Percentiles rank a stretch among this genome's conserved stretches.
These are phyloP conservation scores for Pelargonium myrrhifolium DNA, from an alignment of 441 rosid species.

Conservation along the genomic window DNA sequence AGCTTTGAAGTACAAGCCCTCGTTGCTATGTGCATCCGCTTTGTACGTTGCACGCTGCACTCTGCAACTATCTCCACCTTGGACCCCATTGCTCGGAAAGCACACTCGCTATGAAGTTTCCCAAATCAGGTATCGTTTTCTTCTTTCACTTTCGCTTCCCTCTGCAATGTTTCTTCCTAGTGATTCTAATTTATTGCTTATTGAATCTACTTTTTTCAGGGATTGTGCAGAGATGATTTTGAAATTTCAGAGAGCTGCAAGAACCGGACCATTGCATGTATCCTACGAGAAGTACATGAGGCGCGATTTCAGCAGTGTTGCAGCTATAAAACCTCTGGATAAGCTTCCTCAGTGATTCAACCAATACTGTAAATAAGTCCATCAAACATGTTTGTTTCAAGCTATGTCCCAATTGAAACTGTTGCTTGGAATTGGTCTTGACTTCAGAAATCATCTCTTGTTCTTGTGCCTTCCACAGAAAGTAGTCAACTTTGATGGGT, in stretches of 20 bases:
- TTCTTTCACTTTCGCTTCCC: neutral
- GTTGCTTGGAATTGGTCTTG: neutral
- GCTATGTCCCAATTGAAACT: neutral
- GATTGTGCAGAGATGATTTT: conserved; percentile 73
- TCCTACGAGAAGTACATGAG: conserved; percentile 66
- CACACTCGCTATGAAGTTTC: conserved; percentile 55
- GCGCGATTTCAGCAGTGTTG: conserved; percentile 40
- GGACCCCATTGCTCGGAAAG: conserved; percentile 62
- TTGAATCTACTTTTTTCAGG: conserved; percentile 31
- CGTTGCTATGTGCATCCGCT: conserved; percentile 86
- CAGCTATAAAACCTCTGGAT: conserved; percentile 57
- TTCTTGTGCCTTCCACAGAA: neutral
- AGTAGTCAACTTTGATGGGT: too few species aligned
- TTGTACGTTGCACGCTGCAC: conserved; percentile 72
- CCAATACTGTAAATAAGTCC: conserved; percentile 12
- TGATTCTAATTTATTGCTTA: neutral
- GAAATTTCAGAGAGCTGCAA: conserved; percentile 61
- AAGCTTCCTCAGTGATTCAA: conserved; percentile 36
- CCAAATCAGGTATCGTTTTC: conserved; percentile 48
- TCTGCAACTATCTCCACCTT: conserved; percentile 51
- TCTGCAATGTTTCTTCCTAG: neutral
- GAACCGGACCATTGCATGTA: conserved; percentile 50
- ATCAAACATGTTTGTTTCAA: neutral
- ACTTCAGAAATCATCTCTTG: neutral
- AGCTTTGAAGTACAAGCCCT: conserved; percentile 69